A percentile compares a stretch with the other conserved stretches of the same genome.
phyloP scores from a whole-genome alignment of 2,329 filamentous ascomycete species.

The Fusarium verrucosum region DNA sequence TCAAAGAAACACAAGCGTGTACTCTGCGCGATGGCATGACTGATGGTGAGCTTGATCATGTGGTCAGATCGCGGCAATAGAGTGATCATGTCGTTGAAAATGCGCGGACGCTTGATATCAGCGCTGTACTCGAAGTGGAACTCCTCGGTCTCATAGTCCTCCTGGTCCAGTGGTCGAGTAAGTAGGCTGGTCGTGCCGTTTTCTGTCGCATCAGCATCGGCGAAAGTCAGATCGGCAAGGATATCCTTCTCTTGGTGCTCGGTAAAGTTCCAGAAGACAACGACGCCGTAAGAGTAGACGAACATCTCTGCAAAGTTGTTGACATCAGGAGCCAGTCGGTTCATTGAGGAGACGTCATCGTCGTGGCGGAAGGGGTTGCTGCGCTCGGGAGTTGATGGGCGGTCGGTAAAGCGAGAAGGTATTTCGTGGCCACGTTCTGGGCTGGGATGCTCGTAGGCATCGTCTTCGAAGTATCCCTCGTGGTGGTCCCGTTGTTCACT shows the following conservation, averaged over 20 bases:
- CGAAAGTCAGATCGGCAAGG: conserved; percentile 92
- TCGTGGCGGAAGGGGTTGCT: conserved; percentile 46
- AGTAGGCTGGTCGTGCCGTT: conserved; percentile 73
- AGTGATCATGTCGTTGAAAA: conserved; percentile 99
- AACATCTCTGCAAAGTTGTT: conserved; percentile 94
- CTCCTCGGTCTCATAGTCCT: conserved; percentile 96
- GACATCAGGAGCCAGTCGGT: conserved; percentile 73
- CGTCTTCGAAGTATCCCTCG: conserved; percentile 88
- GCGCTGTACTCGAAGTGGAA: conserved; percentile 98
- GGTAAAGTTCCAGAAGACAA: conserved; percentile 99
- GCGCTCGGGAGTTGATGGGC: conserved; percentile 42
- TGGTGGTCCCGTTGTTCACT: conserved; percentile 90
- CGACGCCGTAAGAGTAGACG: conserved; percentile 95
- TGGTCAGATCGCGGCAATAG: conserved; percentile 88
- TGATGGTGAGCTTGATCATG: conserved; percentile 99
- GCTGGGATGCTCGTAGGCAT: conserved; percentile 60
- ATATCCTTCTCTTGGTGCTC: conserved; percentile 97
- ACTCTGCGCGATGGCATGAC: conserved; percentile 95
- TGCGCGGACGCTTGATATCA: conserved; percentile 83
- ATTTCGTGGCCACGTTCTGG: conserved; percentile 45
- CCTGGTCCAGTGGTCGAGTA: conserved; percentile 81
- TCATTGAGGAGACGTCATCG: conserved; percentile 60
- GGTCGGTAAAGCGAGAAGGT: conserved; percentile 48
- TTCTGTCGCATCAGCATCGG: conserved; percentile 70
- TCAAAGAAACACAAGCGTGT: conserved; percentile 97